Evolutionary conservation across 495 filamentous ascomycete species (phyloP).

Genomic region (Trichocladium uniseriatum): DNA sequence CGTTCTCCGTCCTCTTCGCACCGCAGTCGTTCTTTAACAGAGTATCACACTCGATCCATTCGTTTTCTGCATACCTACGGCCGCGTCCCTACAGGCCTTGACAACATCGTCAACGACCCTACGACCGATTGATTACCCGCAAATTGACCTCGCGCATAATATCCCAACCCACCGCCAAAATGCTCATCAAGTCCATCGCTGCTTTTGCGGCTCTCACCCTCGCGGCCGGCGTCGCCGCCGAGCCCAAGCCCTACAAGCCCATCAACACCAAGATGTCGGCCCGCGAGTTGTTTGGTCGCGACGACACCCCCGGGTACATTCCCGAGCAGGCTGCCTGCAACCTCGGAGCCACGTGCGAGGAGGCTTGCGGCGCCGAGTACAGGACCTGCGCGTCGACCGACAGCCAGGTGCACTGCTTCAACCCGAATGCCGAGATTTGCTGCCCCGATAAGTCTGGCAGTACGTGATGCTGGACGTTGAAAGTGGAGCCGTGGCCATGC

Average conservation of each 20-base stretch:
- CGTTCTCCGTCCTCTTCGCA: slow-evolving; percentile 9
- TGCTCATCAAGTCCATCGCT: slow-evolving; percentile 33
- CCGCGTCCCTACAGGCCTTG: background rate
- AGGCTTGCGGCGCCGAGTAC: slow-evolving; percentile 40
- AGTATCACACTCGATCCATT: slow-evolving; percentile 28
- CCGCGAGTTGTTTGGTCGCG: slow-evolving; percentile 32
- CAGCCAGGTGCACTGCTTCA: slow-evolving; percentile 36
- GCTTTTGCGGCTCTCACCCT: slow-evolving; percentile 33
- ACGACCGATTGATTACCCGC: background rate
- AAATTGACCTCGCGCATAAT: background rate
- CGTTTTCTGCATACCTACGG: slow-evolving; percentile 20
- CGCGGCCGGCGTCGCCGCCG: slow-evolving; percentile 29
- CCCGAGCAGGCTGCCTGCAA: slow-evolving; percentile 34
- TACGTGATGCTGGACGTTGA: slow-evolving; percentile 19
- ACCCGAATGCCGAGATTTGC: slow-evolving; percentile 35
- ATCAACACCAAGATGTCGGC: slow-evolving; percentile 31
- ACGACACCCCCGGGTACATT: slow-evolving; percentile 30
- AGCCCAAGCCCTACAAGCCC: slow-evolving; percentile 36
- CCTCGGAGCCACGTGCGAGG: slow-evolving; percentile 34
- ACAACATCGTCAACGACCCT: background rate
- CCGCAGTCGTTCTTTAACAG: slow-evolving; percentile 24
- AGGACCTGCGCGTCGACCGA: slow-evolving; percentile 33
- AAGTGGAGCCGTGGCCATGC: background rate
- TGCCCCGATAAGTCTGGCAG: slow-evolving; percentile 37
- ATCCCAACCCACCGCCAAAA: slow-evolving; percentile 17